phyloP scores from a whole-genome alignment of 495 filamentous ascomycete species.

The Sabuloglossum arenarium region DNA sequence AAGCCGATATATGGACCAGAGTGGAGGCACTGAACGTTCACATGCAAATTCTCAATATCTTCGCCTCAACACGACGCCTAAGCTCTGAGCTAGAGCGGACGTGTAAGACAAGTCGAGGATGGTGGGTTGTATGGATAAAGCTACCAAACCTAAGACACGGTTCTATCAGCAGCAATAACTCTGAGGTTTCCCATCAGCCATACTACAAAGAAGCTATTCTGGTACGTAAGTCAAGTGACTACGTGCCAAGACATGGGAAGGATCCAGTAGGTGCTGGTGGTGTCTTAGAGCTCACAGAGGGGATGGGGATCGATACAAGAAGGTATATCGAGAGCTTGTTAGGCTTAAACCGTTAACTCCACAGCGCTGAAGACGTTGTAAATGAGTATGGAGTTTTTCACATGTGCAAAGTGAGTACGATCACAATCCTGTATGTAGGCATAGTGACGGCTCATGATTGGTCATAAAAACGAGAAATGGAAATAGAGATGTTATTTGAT shows the following conservation, averaged over 20 bases:
- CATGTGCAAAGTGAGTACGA: too few relatives aligned
- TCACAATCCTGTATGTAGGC: neutral
- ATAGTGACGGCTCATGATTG: neutral
- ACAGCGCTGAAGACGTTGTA: neutral
- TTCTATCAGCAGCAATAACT: constrained; percentile 6
- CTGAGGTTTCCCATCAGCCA: constrained; percentile 19
- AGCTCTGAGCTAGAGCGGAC: constrained; percentile 57
- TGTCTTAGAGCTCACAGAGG: constrained; percentile 52
- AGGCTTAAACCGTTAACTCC: constrained; percentile 40
- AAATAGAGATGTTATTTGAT: too few relatives aligned
- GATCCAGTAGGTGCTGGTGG: constrained; percentile 28
- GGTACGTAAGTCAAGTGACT: constrained; percentile 57
- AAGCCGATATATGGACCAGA: constrained; percentile 38
- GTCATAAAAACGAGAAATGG: neutral
- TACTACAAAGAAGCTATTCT: constrained; percentile 47
- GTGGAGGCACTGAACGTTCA: constrained; percentile 84
- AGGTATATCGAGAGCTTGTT: constrained; percentile 71
- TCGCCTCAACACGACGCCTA: constrained; percentile 36
- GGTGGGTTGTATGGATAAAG: constrained; percentile 93
- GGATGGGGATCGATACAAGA: constrained; percentile 70
- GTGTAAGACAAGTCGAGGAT: constrained; percentile 74
- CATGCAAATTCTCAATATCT: constrained; percentile 59
- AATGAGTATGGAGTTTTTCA: too few relatives aligned
- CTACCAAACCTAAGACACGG: constrained; percentile 14
- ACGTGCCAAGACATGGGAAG: constrained; percentile 19